phyloP scores from a whole-genome alignment of 73 alveolate genomes.

The Blepharisma japonicum region DNA sequence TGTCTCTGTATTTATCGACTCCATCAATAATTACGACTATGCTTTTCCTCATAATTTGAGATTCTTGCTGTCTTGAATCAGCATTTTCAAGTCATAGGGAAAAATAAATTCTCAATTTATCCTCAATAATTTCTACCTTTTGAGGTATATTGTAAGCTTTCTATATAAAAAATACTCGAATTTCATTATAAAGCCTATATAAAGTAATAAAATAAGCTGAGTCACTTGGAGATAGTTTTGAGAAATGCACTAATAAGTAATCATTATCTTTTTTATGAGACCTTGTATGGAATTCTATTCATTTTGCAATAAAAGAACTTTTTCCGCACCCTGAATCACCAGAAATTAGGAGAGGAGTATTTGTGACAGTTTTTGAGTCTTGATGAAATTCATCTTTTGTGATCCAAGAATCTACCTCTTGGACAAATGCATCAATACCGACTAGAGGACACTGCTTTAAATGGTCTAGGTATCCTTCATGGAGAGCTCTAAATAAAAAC shows the following conservation, averaged over 20 bases:
- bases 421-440: constrained; percentile 16
- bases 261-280: constrained; percentile 21
- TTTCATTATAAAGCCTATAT: constrained; percentile 34
- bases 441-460: background rate
- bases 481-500: background rate
- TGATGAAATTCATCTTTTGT: background rate
- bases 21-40: constrained; percentile 52
- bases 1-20: constrained; percentile 46
- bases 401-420: constrained; percentile 1
- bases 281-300: constrained; percentile 32
- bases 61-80: constrained; percentile 36
- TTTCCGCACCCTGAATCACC: constrained; percentile 57
- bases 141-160: constrained; percentile 39
- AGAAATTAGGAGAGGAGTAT: constrained; percentile 42
- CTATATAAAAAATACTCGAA: constrained; percentile 28
- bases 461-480: background rate
- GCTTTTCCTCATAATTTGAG: constrained; percentile 29
- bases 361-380: background rate
- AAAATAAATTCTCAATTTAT: constrained; percentile 50
- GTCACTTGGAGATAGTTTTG: constrained; percentile 44
- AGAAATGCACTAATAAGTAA: constrained; percentile 37
- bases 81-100: constrained; percentile 57
- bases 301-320: constrained; percentile 34
- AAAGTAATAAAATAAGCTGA: constrained; percentile 37
- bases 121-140: constrained; percentile 55